These are phyloP conservation scores for Ceratobasidium sp. DNA, from an alignment of 1,284 basidiomycete genomes.

Conservation along the genomic window DNA sequence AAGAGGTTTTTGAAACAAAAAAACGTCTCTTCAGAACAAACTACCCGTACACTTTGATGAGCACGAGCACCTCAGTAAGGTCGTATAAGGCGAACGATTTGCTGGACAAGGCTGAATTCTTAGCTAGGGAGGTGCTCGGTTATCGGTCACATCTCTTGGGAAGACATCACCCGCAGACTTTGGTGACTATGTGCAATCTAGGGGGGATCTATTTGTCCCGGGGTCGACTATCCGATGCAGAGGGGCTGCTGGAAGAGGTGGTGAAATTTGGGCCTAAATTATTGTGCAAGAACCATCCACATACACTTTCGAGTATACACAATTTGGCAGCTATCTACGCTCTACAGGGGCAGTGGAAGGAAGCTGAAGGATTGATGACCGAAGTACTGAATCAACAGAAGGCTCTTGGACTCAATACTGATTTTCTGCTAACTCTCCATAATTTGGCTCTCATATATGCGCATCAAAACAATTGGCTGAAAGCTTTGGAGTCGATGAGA, in stretches of 20 bases:
- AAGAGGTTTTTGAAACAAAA: background rate
- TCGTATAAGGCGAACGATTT: background rate
- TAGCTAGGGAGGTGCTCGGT: background rate
- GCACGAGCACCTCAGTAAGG: background rate
- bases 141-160: background rate
- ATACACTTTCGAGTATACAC: constrained; percentile 3
- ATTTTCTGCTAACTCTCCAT: no score
- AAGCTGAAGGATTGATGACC: background rate
- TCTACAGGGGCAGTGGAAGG: background rate
- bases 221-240: constrained; percentile 6
- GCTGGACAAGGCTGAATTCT: background rate
- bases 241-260: background rate
- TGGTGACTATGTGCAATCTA: background rate
- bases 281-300: background rate
- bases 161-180: background rate
- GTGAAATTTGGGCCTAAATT: background rate
- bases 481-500: background rate
- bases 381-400: background rate
- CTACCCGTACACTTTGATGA: background rate
- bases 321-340: constrained; percentile 4
- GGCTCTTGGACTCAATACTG: background rate
- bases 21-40: background rate
- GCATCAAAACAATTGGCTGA: background rate
- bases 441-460: background rate
- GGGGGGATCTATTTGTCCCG: background rate